A percentile compares a stretch with the other conserved stretches of the same genome.
Conservation (phyloP, 805 yeast species). For the Candida insectalens region DNA sequence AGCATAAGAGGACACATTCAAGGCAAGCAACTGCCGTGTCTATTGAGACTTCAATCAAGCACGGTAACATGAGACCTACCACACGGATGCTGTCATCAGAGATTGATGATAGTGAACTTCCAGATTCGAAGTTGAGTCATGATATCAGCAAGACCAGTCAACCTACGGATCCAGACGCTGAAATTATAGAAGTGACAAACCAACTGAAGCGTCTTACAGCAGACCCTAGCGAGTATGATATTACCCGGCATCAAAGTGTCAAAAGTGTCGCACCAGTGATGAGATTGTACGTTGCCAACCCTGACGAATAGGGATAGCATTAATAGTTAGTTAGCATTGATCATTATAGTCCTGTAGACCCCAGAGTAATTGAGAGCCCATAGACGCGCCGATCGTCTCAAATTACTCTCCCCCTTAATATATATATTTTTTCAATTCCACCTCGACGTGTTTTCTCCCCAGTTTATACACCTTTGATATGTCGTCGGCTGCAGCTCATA, state of each 20-base stretch:
- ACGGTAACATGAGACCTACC: conserved; percentile 54
- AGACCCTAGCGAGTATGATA: background rate
- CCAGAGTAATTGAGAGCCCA: too few relatives aligned
- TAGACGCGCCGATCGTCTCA: too few relatives aligned
- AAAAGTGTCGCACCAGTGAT: conserved; percentile 4
- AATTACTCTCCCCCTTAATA: too few relatives aligned
- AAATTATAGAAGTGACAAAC: conserved; percentile 21
- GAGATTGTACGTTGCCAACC: conserved; percentile 45
- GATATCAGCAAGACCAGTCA: conserved; percentile 17
- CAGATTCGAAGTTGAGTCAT: conserved; percentile 24
- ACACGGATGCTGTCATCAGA: conserved; percentile 67
- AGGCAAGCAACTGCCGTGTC: conserved; percentile 16
- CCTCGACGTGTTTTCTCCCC: background rate
- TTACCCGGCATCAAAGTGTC: conserved; percentile 1
- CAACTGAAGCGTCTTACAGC: conserved; percentile 19
- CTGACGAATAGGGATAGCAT: conserved; percentile 43
- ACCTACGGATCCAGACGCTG: conserved; percentile 25
- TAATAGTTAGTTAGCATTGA: too few relatives aligned
- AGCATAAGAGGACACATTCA: conserved; percentile 20
- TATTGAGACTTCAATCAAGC: conserved; percentile 39
- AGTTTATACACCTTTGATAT: conserved; percentile 5
- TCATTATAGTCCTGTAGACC: too few relatives aligned
- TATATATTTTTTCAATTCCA: background rate
- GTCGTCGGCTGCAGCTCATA: conserved; percentile 44
- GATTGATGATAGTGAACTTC: conserved; percentile 54